Conservation (phyloP, 73 alveolate genomes). For the Tetrahymena thermophila region DNA sequence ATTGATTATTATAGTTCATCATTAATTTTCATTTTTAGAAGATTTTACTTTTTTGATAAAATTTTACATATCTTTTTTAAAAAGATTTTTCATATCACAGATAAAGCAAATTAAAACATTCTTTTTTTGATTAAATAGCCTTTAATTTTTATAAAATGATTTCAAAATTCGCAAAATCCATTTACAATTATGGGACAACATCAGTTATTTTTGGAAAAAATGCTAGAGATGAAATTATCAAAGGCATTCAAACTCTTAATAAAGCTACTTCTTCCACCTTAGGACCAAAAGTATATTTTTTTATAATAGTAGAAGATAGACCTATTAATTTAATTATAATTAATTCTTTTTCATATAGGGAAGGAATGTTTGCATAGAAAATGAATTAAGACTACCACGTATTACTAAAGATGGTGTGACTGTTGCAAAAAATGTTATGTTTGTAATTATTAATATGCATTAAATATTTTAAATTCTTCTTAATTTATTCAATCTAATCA, state of each 20-base stretch:
- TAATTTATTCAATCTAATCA: neutral
- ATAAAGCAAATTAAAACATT: neutral
- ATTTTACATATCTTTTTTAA: neutral
- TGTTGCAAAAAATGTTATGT: slow-evolving; percentile 38
- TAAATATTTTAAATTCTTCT: neutral
- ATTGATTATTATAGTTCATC: no score
- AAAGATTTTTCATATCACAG: neutral
- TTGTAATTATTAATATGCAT: slow-evolving; percentile 5
- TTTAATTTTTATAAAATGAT: neutral
- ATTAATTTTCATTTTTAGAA: neutral
- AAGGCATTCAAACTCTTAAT: neutral
- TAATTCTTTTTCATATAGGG: neutral
- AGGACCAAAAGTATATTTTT: neutral
- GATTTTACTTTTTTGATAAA: neutral
- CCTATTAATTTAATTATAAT: neutral
- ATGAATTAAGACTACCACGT: slow-evolving; percentile 45
- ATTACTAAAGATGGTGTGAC: slow-evolving; percentile 91
- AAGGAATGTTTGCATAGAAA: neutral
- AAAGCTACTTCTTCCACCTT: neutral
- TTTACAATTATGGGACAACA: neutral
- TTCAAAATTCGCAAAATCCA: neutral
- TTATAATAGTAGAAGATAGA: neutral
- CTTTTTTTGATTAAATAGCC: neutral
- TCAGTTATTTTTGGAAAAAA: neutral
- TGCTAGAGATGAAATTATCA: neutral